phyloP scores from a whole-genome alignment of 1,139 yeast species.

The Eremothecium coryli region DNA sequence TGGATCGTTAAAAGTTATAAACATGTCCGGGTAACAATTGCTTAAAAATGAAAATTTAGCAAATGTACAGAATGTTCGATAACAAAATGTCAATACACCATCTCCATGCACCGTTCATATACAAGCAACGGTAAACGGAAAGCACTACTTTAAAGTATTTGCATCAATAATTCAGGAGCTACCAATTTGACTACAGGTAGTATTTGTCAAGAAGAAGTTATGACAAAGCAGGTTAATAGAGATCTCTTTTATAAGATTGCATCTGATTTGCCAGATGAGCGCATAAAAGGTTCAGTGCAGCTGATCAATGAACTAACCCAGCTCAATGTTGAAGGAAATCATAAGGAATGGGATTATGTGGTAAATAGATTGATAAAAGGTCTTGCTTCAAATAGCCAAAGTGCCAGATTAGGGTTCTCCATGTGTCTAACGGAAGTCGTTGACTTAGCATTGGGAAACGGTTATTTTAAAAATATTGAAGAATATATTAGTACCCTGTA shows the following conservation, averaged over 20 bases:
- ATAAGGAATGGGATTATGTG: constrained; percentile 74
- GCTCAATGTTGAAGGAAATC: constrained; percentile 32
- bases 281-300: constrained; percentile 62
- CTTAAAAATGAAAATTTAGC: not conserved
- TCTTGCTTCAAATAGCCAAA: constrained; percentile 67
- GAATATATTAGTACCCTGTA: constrained; percentile 23
- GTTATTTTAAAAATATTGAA: constrained; percentile 31
- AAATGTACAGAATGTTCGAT: not conserved
- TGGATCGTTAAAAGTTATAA: constrained; percentile 3
- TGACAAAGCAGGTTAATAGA: constrained; percentile 43
- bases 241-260: constrained; percentile 75
- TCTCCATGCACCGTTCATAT: not conserved
- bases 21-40: not conserved
- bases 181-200: not conserved
- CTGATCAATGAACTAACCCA: constrained; percentile 48
- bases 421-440: constrained; percentile 75
- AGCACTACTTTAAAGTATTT: too few relatives aligned
- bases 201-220: constrained; percentile 1
- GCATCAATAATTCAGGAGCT: too few relatives aligned
- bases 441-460: constrained; percentile 35
- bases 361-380: constrained; percentile 71
- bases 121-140: too few relatives aligned
- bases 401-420: constrained; percentile 82
- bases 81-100: not conserved
- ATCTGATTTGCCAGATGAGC: constrained; percentile 64